Evolutionary conservation across 345 rosid genomes (phyloP), one percentile per base, ranked within the genome.

Genomic region (Linum usitatissimum): DNA sequence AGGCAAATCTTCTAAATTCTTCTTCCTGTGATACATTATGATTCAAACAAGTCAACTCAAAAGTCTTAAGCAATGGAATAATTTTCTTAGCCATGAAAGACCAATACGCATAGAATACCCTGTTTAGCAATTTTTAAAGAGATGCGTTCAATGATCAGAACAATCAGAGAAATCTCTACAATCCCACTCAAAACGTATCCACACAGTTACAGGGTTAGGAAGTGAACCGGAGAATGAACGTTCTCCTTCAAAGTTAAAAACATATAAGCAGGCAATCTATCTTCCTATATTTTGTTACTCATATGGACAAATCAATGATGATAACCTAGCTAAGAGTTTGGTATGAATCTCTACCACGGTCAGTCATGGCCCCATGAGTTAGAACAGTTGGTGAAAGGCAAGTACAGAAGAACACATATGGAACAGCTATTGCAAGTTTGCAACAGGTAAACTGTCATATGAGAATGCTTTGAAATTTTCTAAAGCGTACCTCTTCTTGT

Each of bases 1-100:
- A 76, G 30, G 90, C 90, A 78, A 92, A 77, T 57, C 81, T 87
- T 76, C 87, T 90, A 74, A 93, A 90, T 64, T 87, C 96, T 84
- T 93, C 99, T 71, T 79, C 78, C 95, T 90, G 83, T 66, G 65
- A 57, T 42, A 6, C 66, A 30, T 23, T 59, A 20, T 36, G 34
- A 38, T 57, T 12, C 19, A 31, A 1, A 55, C 42, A 18, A 38
- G 59, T 56, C 39, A 18, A 28, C 12, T 17, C 39, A 30, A 5
- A 45, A 10, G 51, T 45, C 17, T 45, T 0, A 9, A 5, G 51
- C 51, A 7, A 6, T 45, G 8, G 51, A 45, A 10, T 10, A 10
- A 45, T 45, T 45, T 31, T 4, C 6, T 1, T 4, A 34, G 38
- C 38, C 38, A 34, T 34, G 38, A 34, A 34, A 34, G 6, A 34